Evolutionary conservation across 306 rosid genomes (phyloP), one percentile per base, ranked within the genome.

Genomic region (Sophora flavescens): DNA sequence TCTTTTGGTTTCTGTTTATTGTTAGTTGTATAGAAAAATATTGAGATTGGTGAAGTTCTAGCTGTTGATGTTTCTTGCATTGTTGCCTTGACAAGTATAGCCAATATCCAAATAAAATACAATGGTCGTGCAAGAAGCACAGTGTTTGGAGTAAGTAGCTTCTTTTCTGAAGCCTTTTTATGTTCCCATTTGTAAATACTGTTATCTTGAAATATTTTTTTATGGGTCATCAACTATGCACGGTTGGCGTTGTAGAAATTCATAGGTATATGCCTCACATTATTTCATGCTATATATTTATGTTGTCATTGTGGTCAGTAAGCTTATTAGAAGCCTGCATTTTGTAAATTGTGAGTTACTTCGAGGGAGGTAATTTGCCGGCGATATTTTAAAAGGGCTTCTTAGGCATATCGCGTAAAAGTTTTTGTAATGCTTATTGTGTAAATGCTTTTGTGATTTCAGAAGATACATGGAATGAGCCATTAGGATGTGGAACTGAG

Each of bases 401-500:
- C 22, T 22, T 22, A 22, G 22, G 22, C 22, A 22, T 22, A 22
- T 22, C 22, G 22, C 22, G 1, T 22, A 22, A 22, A 22, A 22
- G 22, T 22, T 22, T 22, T 22, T 22, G 22, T 22, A 22, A 22
- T 22, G 22, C 22, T 22, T 22, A 22, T 22, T 22, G 22, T 22
- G 22, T 22, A 22, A 22, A 22, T 22, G 97, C 99, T 15, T 96
- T 96, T 45, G 97, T 96, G 16, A 84, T 96, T 58, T 89, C 99
- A 0, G 99, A 96, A 83, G 99, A 96, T 81, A 92, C 98, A 18
- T 89, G 92, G 91, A 96, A 96, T 45, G 98, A 96, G 48, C 98
- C 99, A 14, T 78, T 96, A 8, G 99, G 99, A 70, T 98, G 99
- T 65, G 98, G 99, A 82, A 96, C 97, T 67, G 99, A 96, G 87